phyloP scores from a whole-genome alignment of 2,329 filamentous ascomycete genomes.

The Hypoxylon sp. region DNA sequence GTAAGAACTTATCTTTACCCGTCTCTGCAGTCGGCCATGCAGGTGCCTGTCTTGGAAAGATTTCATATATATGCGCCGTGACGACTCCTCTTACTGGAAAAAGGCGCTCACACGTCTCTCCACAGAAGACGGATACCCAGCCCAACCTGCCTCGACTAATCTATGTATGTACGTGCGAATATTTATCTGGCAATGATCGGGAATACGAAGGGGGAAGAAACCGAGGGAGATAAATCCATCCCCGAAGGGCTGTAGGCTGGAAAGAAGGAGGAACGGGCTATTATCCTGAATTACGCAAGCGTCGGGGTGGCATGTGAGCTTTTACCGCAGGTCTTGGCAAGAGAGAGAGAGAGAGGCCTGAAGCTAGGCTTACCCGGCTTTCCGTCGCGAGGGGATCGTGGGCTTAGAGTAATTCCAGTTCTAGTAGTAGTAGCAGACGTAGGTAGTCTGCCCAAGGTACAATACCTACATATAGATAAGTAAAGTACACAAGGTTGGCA shows the following conservation, averaged over 20 bases:
- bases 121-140: background rate
- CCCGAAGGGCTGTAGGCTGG: too few species aligned
- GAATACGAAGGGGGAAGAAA: constrained; percentile 3
- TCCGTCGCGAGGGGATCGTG: background rate
- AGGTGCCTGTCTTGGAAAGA: constrained; percentile 27
- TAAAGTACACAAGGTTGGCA: too few species aligned
- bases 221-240: background rate
- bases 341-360: too few species aligned
- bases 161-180: background rate
- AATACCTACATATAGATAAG: too few species aligned
- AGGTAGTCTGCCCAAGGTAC: too few species aligned
- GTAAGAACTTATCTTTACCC: constrained; percentile 21
- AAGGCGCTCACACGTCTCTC: too few species aligned
- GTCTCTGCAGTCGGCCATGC: too few species aligned
- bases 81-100: constrained; percentile 23
- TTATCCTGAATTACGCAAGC: constrained; percentile 21
- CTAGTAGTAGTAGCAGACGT: too few species aligned
- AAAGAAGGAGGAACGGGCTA: background rate
- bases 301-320: constrained; percentile 31
- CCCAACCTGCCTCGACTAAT: background rate
- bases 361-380: too few species aligned
- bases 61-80: constrained; percentile 33
- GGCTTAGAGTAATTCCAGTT: background rate
- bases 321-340: constrained; percentile 27
- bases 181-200: constrained; percentile 20